phyloP scores from a whole-genome alignment of 169 alveolate genomes.

The Cryptosporidium viatorum region DNA sequence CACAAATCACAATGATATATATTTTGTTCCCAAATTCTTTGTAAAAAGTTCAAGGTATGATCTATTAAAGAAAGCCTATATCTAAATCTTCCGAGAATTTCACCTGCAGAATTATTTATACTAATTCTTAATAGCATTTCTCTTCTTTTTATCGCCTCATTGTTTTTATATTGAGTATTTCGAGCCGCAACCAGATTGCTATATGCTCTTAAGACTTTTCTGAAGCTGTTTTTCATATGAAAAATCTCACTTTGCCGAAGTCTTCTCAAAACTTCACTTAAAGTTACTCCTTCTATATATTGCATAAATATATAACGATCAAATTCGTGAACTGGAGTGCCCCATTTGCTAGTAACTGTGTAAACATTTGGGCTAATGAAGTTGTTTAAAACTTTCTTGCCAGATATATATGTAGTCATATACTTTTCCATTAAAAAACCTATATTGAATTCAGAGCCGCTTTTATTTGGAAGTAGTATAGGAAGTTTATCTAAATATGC shows the following conservation, averaged over 20 bases:
- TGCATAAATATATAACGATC: constrained; percentile 73
- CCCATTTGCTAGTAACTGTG: constrained; percentile 59
- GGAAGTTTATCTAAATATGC: constrained; percentile 44
- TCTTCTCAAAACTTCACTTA: constrained; percentile 42
- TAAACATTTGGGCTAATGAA: constrained; percentile 54
- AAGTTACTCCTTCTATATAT: constrained; percentile 57
- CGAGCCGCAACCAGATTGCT: constrained; percentile 47
- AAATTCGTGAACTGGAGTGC: constrained; percentile 33
- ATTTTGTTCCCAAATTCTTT: constrained; percentile 71
- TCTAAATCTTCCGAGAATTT: constrained; percentile 60
- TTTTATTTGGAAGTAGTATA: not conserved
- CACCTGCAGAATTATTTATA: constrained; percentile 60
- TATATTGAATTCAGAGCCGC: constrained; percentile 37
- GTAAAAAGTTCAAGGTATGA: constrained; percentile 55
- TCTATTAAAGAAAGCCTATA: constrained; percentile 51
- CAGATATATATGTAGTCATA: constrained; percentile 45
- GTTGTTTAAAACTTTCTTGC: not conserved
- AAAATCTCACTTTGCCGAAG: constrained; percentile 39
- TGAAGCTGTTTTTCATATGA: constrained; percentile 68
- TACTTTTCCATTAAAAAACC: constrained; percentile 67
- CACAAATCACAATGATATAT: constrained; percentile 64
- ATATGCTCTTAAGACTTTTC: constrained; percentile 53
- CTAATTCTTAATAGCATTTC: constrained; percentile 67
- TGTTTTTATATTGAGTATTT: constrained; percentile 31
- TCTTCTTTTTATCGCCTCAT: constrained; percentile 35